A percentile compares a stretch with the other conserved stretches of the same genome.
These are phyloP conservation scores for Pleurotus eryngii DNA, from an alignment of 768 basidiomycete genomes.

Conservation along the genomic window DNA sequence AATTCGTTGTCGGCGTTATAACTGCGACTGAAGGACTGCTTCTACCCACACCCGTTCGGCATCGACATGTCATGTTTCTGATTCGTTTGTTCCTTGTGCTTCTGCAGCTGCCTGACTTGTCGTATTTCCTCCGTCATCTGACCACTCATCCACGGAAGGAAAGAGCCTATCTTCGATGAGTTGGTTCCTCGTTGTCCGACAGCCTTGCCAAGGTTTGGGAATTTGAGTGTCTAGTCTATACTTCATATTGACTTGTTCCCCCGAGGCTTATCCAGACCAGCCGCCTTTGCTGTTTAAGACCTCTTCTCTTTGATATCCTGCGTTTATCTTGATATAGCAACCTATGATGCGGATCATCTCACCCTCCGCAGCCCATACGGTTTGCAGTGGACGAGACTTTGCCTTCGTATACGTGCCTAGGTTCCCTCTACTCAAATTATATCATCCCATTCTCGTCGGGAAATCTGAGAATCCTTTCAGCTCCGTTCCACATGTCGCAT, in stretches of 20 bases:
- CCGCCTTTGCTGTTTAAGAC: background rate
- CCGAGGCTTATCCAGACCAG: slow-evolving; percentile 5
- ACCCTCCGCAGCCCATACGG: too few species aligned
- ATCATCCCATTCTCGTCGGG: background rate
- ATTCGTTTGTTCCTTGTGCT: slow-evolving; percentile 2
- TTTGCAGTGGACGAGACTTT: background rate
- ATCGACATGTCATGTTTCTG: background rate
- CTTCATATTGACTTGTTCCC: background rate
- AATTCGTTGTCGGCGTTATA: background rate
- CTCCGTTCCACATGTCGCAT: background rate
- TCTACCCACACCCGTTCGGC: background rate
- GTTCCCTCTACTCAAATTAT: background rate
- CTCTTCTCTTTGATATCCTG: background rate
- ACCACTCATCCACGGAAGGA: background rate
- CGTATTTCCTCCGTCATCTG: slow-evolving; percentile 5
- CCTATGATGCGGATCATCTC: slow-evolving; percentile 3
- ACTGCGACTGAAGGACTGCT: background rate
- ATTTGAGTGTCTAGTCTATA: background rate
- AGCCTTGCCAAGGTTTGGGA: background rate
- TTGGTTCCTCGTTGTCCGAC: background rate
- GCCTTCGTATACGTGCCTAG: too few species aligned
- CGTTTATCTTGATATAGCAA: slow-evolving; percentile 3
- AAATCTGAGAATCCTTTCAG: background rate
- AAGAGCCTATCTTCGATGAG: background rate
- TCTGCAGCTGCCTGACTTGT: slow-evolving; percentile 4